Evolutionary conservation across 1,284 basidiomycete species (phyloP).

Genomic region (Tilletia caries): DNA sequence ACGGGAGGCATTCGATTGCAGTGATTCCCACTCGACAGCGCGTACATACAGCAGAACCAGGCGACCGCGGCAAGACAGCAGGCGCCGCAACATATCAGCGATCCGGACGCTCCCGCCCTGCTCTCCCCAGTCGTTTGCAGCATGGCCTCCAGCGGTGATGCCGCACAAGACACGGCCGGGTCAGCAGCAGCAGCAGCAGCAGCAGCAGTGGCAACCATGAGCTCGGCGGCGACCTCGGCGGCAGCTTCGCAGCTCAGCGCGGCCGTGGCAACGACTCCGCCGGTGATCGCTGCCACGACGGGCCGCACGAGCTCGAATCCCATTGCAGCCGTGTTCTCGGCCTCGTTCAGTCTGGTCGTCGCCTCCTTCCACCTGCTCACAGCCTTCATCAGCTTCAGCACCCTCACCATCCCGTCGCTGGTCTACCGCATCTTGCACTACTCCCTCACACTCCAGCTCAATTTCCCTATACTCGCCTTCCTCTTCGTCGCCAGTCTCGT

Average conservation of each 20-base stretch:
- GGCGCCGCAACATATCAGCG: no score
- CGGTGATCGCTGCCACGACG: not conserved
- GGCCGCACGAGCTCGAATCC: constrained; percentile 13
- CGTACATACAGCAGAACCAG: no score
- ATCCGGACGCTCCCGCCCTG: no score
- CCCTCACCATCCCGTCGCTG: constrained; percentile 45
- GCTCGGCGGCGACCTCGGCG: not conserved
- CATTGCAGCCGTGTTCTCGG: constrained; percentile 29
- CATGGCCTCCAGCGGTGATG: no score
- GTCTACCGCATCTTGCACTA: constrained; percentile 48
- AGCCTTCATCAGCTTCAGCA: constrained; percentile 37
- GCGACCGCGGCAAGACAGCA: no score
- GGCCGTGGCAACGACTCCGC: no score
- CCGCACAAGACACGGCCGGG: not conserved
- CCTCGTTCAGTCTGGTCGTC: constrained; percentile 34
- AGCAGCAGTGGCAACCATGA: not conserved
- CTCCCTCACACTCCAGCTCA: constrained; percentile 50
- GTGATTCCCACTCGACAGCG: no score
- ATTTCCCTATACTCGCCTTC: constrained; percentile 44
- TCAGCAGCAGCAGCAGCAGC: not conserved
- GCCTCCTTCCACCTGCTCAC: constrained; percentile 43
- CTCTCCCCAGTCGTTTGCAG: no score
- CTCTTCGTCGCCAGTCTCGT: constrained; percentile 34
- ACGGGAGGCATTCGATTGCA: no score
- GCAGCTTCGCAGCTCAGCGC: no score